These are phyloP conservation scores for Scedosporium dehoogii DNA, from an alignment of 2,329 filamentous ascomycete genomes.

Conservation along the genomic window DNA sequence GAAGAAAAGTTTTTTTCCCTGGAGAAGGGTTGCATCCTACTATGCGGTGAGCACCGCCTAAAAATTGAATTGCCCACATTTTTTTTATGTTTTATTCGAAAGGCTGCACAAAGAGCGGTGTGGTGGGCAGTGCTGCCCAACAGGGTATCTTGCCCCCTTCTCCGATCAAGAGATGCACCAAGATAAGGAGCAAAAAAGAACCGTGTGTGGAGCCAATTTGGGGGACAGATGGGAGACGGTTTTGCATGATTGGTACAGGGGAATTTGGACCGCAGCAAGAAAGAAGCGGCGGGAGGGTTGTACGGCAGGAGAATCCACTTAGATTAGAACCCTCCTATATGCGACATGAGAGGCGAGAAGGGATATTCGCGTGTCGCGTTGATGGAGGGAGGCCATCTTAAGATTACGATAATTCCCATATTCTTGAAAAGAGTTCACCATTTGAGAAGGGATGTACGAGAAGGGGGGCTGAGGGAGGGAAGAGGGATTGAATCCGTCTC, in stretches of 20 bases:
- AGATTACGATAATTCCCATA: background rate
- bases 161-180: background rate
- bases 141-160: background rate
- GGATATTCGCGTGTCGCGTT: background rate
- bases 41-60: background rate
- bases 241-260: background rate
- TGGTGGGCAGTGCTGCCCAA: constrained; percentile 3
- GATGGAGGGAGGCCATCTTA: background rate
- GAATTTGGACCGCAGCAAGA: background rate
- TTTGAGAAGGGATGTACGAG: background rate
- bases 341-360: background rate
- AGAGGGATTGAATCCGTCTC: background rate
- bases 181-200: background rate
- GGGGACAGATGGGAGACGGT: background rate
- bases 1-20: background rate
- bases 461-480: background rate
- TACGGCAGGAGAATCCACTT: background rate
- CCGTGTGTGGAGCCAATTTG: background rate
- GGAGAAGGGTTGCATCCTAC: background rate
- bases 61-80: background rate
- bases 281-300: background rate
- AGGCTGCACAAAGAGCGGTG: constrained; percentile 3
- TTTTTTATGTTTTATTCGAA: background rate
- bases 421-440: background rate
- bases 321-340: background rate